These are phyloP conservation scores for Hamamelis virginiana DNA, from an alignment of 164 flowering plant genomes.

Conservation along the genomic window DNA sequence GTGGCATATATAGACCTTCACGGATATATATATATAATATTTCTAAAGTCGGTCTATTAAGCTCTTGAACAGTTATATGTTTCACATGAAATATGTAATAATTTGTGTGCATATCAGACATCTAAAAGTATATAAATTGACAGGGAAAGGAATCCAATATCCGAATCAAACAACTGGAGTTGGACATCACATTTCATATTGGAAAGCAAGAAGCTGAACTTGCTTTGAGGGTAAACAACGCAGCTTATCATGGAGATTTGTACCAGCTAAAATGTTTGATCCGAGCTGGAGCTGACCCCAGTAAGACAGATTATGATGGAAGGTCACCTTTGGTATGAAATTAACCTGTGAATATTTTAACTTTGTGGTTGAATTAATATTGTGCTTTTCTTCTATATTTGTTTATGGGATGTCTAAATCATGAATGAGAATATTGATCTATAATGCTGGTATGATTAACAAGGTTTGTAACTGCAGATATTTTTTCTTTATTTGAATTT, in stretches of 20 bases:
- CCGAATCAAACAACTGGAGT: conserved; percentile 69
- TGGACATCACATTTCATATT: conserved; percentile 74
- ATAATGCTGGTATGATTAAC: background rate
- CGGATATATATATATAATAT: background rate
- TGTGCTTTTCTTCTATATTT: background rate
- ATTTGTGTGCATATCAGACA: background rate
- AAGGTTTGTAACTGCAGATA: background rate
- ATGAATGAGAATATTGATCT: background rate
- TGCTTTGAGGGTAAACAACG: conserved; percentile 73
- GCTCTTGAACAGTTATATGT: background rate
- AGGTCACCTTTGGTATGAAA: conserved; percentile 87
- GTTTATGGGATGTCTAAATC: background rate
- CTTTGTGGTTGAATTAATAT: background rate
- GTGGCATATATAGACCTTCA: background rate
- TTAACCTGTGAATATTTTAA: background rate
- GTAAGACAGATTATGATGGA: conserved; percentile 85
- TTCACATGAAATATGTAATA: background rate
- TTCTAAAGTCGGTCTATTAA: background rate
- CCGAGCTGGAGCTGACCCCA: conserved; percentile 89
- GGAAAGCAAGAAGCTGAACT: conserved; percentile 88
- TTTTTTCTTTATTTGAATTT: background rate
- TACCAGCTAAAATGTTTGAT: conserved; percentile 68
- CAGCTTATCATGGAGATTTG: conserved; percentile 82
- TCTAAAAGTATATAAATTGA: conserved; percentile 9
- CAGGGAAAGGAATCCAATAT: conserved; percentile 71